phyloP scores from a whole-genome alignment of 192 early-diverging fungal species.

The Diversispora eburnea region DNA sequence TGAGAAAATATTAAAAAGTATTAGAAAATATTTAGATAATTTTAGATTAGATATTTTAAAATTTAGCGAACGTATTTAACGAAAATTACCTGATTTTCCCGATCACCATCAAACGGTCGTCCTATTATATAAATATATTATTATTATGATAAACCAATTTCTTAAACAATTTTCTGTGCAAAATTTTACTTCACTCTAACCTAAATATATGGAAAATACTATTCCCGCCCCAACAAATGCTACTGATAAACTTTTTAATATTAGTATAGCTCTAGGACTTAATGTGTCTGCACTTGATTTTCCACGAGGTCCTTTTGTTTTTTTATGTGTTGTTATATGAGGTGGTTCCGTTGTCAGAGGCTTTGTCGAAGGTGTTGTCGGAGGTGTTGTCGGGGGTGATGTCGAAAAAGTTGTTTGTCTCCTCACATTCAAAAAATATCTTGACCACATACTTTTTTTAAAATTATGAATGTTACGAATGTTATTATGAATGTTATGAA shows the following conservation, averaged over 20 bases:
- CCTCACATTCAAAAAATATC: too few species aligned
- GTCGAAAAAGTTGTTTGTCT: neutral
- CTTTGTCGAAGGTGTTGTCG: neutral
- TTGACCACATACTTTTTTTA: too few species aligned
- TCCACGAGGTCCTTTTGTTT: neutral
- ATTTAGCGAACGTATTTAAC: too few species aligned
- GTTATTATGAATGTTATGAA: too few species aligned
- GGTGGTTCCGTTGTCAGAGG: neutral
- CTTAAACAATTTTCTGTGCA: neutral
- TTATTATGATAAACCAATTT: neutral
- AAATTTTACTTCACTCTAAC: constrained; percentile 1
- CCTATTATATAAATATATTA: constrained; percentile 17
- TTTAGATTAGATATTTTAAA: neutral
- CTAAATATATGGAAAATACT: neutral
- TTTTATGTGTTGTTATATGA: neutral
- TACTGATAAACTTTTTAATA: neutral
- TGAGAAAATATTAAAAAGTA: neutral
- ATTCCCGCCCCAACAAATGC: too few species aligned
- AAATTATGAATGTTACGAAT: too few species aligned
- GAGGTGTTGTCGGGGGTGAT: neutral
- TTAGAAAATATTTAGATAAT: too few species aligned
- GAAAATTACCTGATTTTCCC: constrained; percentile 23
- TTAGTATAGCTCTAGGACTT: neutral
- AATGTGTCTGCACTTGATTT: neutral
- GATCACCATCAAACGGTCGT: constrained; percentile 19